phyloP scores from a whole-genome alignment of 345 rosid species.

The Gossypium australe region DNA sequence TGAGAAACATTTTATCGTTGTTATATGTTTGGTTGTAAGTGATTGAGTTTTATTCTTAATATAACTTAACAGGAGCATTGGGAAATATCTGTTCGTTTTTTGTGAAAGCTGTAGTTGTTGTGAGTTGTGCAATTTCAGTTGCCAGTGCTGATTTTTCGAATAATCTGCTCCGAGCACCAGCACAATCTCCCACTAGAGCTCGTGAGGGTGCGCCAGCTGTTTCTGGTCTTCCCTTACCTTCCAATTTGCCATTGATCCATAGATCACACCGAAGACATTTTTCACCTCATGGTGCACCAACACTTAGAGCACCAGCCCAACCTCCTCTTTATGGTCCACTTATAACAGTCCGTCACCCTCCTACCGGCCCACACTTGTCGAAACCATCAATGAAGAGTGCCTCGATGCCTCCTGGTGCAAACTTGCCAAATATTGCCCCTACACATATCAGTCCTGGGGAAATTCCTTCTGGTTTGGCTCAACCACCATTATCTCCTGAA shows the following conservation, averaged over 20 bases:
- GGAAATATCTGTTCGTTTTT: slow-evolving; percentile 20
- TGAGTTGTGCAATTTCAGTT: slow-evolving; percentile 33
- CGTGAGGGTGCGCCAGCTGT: slow-evolving; percentile 38
- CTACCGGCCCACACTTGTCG: slow-evolving; percentile 57
- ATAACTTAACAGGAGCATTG: slow-evolving; percentile 37
- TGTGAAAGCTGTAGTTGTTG: slow-evolving; percentile 36
- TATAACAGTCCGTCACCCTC: slow-evolving; percentile 53
- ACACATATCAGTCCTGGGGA: slow-evolving; percentile 47
- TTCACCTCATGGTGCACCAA: slow-evolving; percentile 40
- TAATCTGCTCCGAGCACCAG: slow-evolving; percentile 27
- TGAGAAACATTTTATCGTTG: slow-evolving; percentile 3
- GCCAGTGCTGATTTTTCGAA: slow-evolving; percentile 29
- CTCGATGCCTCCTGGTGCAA: slow-evolving; percentile 46
- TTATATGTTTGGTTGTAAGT: not conserved
- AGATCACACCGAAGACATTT: slow-evolving; percentile 37
- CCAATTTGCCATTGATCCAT: slow-evolving; percentile 28
- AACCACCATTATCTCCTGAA: slow-evolving; percentile 82
- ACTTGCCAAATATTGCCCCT: slow-evolving; percentile 67
- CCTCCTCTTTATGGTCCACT: slow-evolving; percentile 60
- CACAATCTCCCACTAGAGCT: slow-evolving; percentile 33
- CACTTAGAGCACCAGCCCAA: slow-evolving; percentile 36
- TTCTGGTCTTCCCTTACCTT: slow-evolving; percentile 36
- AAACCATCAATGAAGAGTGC: slow-evolving; percentile 52
- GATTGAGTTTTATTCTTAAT: slow-evolving; percentile 8
- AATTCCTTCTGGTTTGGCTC: slow-evolving; percentile 51